Conservation (phyloP, 1,284 basidiomycete genomes). For the Ceratobasidium sp. region DNA sequence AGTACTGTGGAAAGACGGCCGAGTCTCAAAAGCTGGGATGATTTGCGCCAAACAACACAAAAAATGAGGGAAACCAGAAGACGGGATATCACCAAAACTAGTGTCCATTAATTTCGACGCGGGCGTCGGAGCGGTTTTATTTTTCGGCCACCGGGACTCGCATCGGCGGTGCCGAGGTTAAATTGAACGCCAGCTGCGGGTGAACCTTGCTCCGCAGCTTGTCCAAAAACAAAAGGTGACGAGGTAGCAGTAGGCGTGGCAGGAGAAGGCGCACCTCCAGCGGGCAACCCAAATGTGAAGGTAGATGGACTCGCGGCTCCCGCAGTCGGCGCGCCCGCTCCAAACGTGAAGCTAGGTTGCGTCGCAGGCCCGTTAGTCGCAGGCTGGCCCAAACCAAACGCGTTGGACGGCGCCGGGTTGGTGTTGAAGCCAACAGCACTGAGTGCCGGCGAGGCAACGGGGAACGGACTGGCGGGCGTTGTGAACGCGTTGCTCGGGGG, state of each 20-base stretch:
- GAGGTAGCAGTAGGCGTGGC: conserved; percentile 16
- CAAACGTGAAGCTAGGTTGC: conserved; percentile 29
- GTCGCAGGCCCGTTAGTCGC: conserved; percentile 10
- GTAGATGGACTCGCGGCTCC: conserved; percentile 33
- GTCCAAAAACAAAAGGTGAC: conserved; percentile 30
- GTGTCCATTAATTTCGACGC: conserved; percentile 42
- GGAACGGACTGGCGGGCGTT: conserved; percentile 36
- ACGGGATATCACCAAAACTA: conserved; percentile 21
- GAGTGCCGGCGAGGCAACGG: conserved; percentile 13
- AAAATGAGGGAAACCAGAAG: conserved; percentile 9
- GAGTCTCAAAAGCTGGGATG: conserved; percentile 20
- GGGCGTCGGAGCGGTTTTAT: conserved; percentile 43
- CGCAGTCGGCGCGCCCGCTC: neutral
- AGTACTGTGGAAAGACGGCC: too few relatives aligned
- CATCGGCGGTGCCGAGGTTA: conserved; percentile 40
- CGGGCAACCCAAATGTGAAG: conserved; percentile 29
- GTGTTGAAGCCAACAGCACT: conserved; percentile 13
- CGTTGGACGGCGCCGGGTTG: conserved; percentile 17
- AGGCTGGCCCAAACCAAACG: conserved; percentile 24
- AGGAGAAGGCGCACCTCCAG: conserved; percentile 7
- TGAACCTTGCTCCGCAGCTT: conserved; percentile 14
- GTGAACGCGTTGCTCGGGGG: conserved; percentile 23
- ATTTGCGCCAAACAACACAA: conserved; percentile 14
- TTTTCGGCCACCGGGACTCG: conserved; percentile 40
- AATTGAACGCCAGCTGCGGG: conserved; percentile 36